Evolutionary conservation across 768 basidiomycete species (phyloP), one percentile per base, ranked within the genome.

Genomic region (Gymnopilus junonius): DNA sequence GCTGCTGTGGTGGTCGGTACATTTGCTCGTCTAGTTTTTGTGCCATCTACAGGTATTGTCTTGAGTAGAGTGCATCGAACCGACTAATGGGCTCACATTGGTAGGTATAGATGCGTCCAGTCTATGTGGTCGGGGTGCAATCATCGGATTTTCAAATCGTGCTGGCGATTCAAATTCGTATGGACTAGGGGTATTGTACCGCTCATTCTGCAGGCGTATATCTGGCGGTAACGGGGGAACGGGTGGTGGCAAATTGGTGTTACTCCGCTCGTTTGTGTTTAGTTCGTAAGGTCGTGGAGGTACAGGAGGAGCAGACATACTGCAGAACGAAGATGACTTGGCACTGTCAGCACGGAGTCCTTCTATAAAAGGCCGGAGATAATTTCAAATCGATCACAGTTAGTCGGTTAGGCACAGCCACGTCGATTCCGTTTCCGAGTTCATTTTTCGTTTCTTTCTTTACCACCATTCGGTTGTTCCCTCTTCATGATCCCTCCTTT

Each of bases 61-160:
- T 35, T 35, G 17, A 42, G 29, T 11, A n/a, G n/a, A n/a, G n/a
- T n/a, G n/a, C n/a, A n/a, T n/a, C 7, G 10, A 34, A 37, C 14
- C 61, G 39, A 46, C 25, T 37, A 31, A n/a, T 31, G 58, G n/a
- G 80, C 84, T 71, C 71, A 89, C 90, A 69, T 90, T 88, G 32
- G 83, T 81, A 20, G 89, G 87, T 0, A 91, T 71, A 64, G 79
- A 80, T 10, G 86, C 86, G 67, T 88, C 85, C 12, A 88, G 59
- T 39, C 85, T 82, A 67, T 89, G 86, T 0, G 91, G 89, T 11
- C 87, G 80, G 4, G 91, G 91, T 0, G 91, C 91, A 2, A 82
- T 82, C 20, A 91, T 74, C 3, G 89, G 80, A 63, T 85, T 69
- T 65, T 82, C 82, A 62, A 81, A 85, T 65, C 87, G 86, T 15